Evolutionary conservation across 1,284 basidiomycete species (phyloP).

Genomic region (Ustilago lituana): DNA sequence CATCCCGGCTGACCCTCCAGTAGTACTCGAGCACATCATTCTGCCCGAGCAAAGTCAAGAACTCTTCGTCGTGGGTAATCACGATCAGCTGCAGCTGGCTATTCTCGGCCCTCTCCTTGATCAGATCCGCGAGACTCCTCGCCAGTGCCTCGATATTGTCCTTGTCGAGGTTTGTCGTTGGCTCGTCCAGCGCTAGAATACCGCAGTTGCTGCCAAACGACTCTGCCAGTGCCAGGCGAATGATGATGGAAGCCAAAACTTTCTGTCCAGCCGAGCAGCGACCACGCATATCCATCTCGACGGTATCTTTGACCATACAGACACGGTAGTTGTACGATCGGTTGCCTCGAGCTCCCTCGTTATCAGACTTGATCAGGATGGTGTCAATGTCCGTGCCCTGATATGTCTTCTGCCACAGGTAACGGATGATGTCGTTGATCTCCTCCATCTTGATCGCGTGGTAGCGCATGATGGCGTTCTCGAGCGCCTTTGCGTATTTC

Average conservation of each 20-base stretch:
- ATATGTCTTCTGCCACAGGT: conserved; percentile 96
- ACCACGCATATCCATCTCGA: conserved; percentile 99
- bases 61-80: conserved; percentile 72
- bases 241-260: conserved; percentile 98
- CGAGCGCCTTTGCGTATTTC: conserved; percentile 95
- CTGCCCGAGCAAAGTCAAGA: conserved; percentile 57
- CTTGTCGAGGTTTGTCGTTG: conserved; percentile 94
- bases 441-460: conserved; percentile 99
- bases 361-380: conserved; percentile 92
- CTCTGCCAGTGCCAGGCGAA: conserved; percentile 95
- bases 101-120: conserved; percentile 70
- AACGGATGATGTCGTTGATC: conserved; percentile 83
- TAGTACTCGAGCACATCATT: conserved; percentile 62
- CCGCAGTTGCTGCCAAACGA: conserved; percentile 98
- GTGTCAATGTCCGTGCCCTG: conserved; percentile 99
- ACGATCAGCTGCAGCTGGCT: conserved; percentile 97
- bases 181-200: conserved; percentile 96
- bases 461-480: conserved; percentile 94
- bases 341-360: conserved; percentile 75
- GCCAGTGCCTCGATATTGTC: conserved; percentile 97
- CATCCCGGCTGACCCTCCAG: conserved; percentile 62
- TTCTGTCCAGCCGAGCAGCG: conserved; percentile 98
- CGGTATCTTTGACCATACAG: conserved; percentile 94
- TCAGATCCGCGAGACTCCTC: conserved; percentile 80
- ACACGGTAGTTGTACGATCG: conserved; percentile 97